Conservation (phyloP, 768 basidiomycete genomes). For the Ramaria rubella region DNA sequence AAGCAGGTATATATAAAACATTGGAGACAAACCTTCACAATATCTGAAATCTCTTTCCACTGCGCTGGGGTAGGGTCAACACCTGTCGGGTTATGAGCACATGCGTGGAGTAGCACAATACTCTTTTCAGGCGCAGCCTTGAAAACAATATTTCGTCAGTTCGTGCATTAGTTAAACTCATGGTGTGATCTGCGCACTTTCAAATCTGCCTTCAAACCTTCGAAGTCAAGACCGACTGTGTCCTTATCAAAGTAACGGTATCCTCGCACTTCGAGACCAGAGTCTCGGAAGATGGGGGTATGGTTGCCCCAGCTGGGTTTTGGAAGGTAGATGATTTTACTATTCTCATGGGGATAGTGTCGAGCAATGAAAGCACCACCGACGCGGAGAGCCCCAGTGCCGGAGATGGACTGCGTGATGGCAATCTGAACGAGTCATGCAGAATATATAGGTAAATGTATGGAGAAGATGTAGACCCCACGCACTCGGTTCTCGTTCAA, state of each 20-base stretch:
- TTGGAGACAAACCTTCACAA: constrained; percentile 47
- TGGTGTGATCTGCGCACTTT: constrained; percentile 42
- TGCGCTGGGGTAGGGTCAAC: constrained; percentile 91
- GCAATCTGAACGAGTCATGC: constrained; percentile 48
- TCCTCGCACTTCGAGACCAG: constrained; percentile 84
- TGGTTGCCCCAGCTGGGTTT: constrained; percentile 98
- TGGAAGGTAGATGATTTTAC: constrained; percentile 84
- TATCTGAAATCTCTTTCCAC: constrained; percentile 85
- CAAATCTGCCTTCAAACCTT: constrained; percentile 82
- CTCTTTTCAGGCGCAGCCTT: constrained; percentile 69
- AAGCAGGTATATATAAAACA: neutral
- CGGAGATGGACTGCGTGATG: constrained; percentile 91
- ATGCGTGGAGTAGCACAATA: constrained; percentile 89
- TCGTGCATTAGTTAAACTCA: neutral
- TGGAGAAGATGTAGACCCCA: constrained; percentile 17
- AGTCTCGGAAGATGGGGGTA: constrained; percentile 86
- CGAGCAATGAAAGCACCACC: constrained; percentile 88
- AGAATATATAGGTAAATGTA: neutral
- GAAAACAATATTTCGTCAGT: constrained; percentile 12
- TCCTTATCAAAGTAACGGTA: constrained; percentile 94
- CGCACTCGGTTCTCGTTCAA: constrained; percentile 67
- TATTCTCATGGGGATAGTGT: constrained; percentile 68
- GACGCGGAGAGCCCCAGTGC: constrained; percentile 94
- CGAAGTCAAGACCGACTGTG: constrained; percentile 89
- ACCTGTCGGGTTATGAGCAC: constrained; percentile 99